These are phyloP conservation scores for Backusella liffmaniae DNA, from an alignment of 192 early-diverging fungal species.

Conservation along the genomic window DNA sequence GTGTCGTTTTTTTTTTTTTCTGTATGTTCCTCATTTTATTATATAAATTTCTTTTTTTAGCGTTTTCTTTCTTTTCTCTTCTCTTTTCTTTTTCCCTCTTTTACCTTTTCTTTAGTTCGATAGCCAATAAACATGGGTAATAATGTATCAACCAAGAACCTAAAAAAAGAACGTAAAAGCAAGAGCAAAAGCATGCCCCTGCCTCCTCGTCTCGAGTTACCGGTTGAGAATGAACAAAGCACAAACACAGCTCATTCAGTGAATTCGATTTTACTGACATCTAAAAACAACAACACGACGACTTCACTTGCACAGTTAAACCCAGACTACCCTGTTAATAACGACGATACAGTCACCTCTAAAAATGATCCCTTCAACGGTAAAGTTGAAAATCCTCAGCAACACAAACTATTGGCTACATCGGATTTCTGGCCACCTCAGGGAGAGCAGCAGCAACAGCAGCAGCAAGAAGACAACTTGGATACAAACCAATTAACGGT, in stretches of 20 bases:
- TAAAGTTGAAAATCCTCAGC: conserved; percentile 20
- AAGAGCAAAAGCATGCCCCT: conserved; percentile 3
- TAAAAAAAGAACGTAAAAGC: conserved; percentile 16
- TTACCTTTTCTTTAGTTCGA: background rate
- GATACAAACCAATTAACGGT: conserved; percentile 35
- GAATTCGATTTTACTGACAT: conserved; percentile 33
- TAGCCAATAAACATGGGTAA: conserved; percentile 9
- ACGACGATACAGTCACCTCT: background rate
- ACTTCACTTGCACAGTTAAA: conserved; percentile 25
- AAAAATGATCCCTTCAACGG: background rate
- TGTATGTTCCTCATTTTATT: background rate
- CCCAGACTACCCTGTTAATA: conserved; percentile 28
- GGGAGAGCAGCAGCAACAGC: background rate
- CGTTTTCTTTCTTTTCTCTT: background rate
- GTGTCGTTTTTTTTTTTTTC: background rate
- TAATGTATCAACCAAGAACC: conserved; percentile 2
- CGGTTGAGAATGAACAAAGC: conserved; percentile 32
- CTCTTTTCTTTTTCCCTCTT: background rate
- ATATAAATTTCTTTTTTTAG: background rate
- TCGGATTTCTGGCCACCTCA: conserved; percentile 26
- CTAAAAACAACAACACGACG: conserved; percentile 5
- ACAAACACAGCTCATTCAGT: conserved; percentile 37
- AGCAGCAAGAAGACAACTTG: background rate
- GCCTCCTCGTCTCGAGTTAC: conserved; percentile 16
- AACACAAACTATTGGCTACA: conserved; percentile 17